A percentile compares a stretch with the other conserved stretches of the same genome.
Evolutionary conservation across 2,329 filamentous ascomycete genomes (phyloP).

Genomic region (Exophiala viscosa): DNA sequence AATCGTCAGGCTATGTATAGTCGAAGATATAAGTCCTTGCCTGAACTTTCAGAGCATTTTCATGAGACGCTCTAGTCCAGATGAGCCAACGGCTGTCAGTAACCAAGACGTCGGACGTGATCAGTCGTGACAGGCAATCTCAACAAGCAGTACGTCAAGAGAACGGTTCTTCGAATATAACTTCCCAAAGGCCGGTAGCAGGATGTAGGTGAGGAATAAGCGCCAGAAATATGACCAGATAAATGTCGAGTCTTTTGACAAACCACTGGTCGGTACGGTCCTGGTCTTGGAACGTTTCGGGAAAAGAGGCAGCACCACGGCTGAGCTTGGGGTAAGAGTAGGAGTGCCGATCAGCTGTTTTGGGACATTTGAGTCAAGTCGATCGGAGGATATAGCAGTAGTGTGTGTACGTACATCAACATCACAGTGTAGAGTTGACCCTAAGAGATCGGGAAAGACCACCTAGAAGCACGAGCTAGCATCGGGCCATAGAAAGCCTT

Average conservation of each 20-base stretch:
- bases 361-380: neutral
- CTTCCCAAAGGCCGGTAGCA: neutral
- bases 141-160: neutral
- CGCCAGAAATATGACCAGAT: neutral
- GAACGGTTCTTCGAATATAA: neutral
- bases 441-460: constrained; percentile 13
- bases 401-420: constrained; percentile 4
- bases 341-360: constrained; percentile 1
- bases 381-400: neutral
- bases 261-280: too few species aligned
- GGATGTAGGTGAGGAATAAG: neutral
- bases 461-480: constrained; percentile 23
- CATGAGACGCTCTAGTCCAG: neutral
- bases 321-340: neutral
- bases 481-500: constrained; percentile 19
- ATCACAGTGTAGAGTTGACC: constrained; percentile 1
- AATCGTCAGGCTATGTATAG: neutral
- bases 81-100: neutral
- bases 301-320: neutral
- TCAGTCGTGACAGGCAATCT: neutral
- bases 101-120: neutral
- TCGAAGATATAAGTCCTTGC: neutral
- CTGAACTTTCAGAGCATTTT: neutral
- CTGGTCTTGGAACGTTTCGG: neutral
- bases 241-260: neutral